phyloP scores from a whole-genome alignment of 2,329 filamentous ascomycete genomes.

The Elsinoe australis region DNA sequence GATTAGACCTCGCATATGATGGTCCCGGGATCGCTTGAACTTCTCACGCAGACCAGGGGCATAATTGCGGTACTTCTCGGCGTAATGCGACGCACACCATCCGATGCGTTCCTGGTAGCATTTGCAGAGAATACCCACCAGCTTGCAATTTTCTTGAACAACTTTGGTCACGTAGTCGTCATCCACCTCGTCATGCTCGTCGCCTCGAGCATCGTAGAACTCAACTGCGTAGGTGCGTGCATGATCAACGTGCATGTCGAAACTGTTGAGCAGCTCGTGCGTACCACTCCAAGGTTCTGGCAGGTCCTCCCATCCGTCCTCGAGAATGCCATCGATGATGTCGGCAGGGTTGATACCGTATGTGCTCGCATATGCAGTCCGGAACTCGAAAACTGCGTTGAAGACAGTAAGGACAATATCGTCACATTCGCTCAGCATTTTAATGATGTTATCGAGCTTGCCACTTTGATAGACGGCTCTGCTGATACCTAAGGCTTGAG shows the following conservation, averaged over 20 bases:
- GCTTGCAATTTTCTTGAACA: constrained; percentile 43
- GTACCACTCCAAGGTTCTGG: constrained; percentile 82
- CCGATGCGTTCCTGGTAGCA: constrained; percentile 52
- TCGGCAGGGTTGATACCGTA: constrained; percentile 68
- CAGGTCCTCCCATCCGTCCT: constrained; percentile 51
- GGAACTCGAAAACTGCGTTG: constrained; percentile 60
- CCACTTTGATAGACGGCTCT: constrained; percentile 44
- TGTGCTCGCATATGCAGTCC: constrained; percentile 56
- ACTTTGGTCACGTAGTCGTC: constrained; percentile 40
- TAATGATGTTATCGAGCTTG: constrained; percentile 18
- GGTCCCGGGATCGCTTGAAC: constrained; percentile 36
- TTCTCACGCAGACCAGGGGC: constrained; percentile 42
- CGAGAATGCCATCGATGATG: constrained; percentile 43
- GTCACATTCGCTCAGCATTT: constrained; percentile 56
- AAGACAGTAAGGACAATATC: constrained; percentile 62
- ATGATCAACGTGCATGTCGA: constrained; percentile 33
- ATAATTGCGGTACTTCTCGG: constrained; percentile 42
- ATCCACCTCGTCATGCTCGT: constrained; percentile 27
- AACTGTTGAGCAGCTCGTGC: constrained; percentile 36
- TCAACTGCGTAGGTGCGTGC: constrained; percentile 36
- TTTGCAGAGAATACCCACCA: constrained; percentile 52
- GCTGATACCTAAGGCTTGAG: constrained; percentile 21
- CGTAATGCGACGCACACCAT: constrained; percentile 49
- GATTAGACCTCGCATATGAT: constrained; percentile 37
- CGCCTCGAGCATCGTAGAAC: constrained; percentile 31